Evolutionary conservation across 345 rosid genomes (phyloP).

Genomic region (Capsella bursapastoris): DNA sequence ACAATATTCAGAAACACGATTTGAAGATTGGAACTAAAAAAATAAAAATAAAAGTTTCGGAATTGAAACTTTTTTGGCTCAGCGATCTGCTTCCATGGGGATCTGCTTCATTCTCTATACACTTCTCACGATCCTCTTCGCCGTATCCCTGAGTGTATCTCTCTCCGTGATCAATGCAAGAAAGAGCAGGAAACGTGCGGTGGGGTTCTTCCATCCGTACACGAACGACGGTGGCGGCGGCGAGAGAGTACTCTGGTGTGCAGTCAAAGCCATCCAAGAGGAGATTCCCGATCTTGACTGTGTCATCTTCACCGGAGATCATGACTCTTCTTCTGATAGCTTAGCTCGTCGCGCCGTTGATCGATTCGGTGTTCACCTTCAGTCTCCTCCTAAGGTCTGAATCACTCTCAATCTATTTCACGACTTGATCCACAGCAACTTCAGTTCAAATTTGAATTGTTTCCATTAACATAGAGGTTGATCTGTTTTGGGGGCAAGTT

Average conservation of each 20-base stretch:
- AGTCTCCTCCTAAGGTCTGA: constrained; percentile 67
- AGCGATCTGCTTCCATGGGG: constrained; percentile 50
- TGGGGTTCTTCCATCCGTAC: constrained; percentile 92
- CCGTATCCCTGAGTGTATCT: constrained; percentile 49
- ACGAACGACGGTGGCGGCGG: constrained; percentile 99
- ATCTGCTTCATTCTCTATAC: constrained; percentile 45
- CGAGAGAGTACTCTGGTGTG: constrained; percentile 96
- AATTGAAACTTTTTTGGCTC: background rate
- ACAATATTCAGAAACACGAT: constrained; percentile 29
- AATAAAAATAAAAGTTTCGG: background rate
- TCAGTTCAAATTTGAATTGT: constrained; percentile 6
- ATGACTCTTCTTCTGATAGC: constrained; percentile 66
- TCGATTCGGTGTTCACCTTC: constrained; percentile 83
- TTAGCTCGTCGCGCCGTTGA: constrained; percentile 69
- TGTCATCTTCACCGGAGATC: constrained; percentile 78
- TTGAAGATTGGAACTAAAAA: background rate
- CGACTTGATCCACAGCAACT: constrained; percentile 8
- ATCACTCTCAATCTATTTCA: constrained; percentile 2
- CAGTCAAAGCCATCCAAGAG: constrained; percentile 90
- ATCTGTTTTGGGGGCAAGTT: background rate
- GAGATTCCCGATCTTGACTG: constrained; percentile 69
- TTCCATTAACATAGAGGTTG: background rate
- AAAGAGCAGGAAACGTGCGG: constrained; percentile 53
- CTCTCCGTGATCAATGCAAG: constrained; percentile 51
- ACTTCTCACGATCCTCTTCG: constrained; percentile 46